phyloP scores from a whole-genome alignment of 176 grass and related monocot species.

The Coix lacrymajobi region DNA sequence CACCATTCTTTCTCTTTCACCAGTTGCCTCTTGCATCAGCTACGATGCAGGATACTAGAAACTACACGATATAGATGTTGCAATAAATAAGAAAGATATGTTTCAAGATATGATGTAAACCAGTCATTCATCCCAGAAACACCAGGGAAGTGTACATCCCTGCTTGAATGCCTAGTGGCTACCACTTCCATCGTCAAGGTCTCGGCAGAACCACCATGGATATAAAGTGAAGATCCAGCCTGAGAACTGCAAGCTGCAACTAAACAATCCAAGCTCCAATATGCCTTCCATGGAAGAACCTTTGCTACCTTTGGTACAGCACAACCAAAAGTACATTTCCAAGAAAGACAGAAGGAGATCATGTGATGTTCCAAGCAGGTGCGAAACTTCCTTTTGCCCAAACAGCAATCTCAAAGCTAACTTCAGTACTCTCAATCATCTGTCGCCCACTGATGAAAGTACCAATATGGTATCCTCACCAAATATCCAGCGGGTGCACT shows the following conservation, averaged over 20 bases:
- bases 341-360: conserved; percentile 35
- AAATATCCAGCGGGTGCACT: conserved; percentile 34
- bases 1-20: conserved; percentile 38
- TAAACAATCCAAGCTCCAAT: conserved; percentile 22
- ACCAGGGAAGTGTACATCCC: conserved; percentile 37
- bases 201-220: conserved; percentile 17
- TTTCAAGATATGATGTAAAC: conserved; percentile 13
- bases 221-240: conserved; percentile 29
- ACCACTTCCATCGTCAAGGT: neutral
- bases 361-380: conserved; percentile 36
- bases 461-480: conserved; percentile 15
- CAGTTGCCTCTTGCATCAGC: conserved; percentile 42
- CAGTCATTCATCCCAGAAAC: conserved; percentile 6
- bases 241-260: conserved; percentile 25
- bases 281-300: conserved; percentile 35
- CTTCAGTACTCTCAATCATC: conserved; percentile 4
- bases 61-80: conserved; percentile 24
- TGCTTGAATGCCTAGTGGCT: conserved; percentile 11
- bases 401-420: conserved; percentile 21
- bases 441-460: conserved; percentile 15
- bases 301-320: conserved; percentile 35
- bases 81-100: conserved; percentile 46
- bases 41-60: conserved; percentile 43
- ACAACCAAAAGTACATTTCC: neutral
- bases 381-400: conserved; percentile 13